These are phyloP conservation scores for Mycocentrospora acerina DNA, from an alignment of 2,329 filamentous ascomycete genomes.

Conservation along the genomic window DNA sequence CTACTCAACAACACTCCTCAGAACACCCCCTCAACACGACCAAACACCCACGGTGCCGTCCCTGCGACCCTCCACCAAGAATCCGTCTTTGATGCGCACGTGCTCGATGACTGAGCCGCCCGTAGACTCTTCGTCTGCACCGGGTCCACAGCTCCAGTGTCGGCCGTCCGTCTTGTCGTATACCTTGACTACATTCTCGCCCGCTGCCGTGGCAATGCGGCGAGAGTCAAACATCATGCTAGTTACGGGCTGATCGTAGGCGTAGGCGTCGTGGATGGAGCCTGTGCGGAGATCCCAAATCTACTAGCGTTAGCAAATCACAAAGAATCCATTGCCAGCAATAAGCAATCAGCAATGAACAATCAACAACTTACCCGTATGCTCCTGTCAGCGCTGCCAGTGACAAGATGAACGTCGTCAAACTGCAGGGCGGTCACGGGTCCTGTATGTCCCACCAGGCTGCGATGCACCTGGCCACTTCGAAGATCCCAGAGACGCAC, in stretches of 20 bases:
- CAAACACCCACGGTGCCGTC: conserved; percentile 90
- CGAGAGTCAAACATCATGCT: conserved; percentile 97
- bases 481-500: conserved; percentile 94
- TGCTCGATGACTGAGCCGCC: conserved; percentile 65
- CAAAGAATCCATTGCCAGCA: no score
- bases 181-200: conserved; percentile 93
- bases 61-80: conserved; percentile 83
- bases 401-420: conserved; percentile 92
- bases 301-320: conserved; percentile 51
- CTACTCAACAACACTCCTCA: background rate
- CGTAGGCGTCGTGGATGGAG: conserved; percentile 92
- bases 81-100: conserved; percentile 90
- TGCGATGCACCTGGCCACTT: conserved; percentile 95
- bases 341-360: background rate
- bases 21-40: conserved; percentile 48
- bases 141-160: conserved; percentile 95
- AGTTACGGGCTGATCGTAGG: conserved; percentile 87
- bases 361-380: conserved; percentile 72
- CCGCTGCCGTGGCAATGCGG: conserved; percentile 84
- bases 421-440: conserved; percentile 94
- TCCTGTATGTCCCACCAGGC: conserved; percentile 91
- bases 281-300: conserved; percentile 98
- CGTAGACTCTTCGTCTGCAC: conserved; percentile 68
- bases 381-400: conserved; percentile 87
- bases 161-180: conserved; percentile 96